Conservation (phyloP, 306 rosid genomes). For the Quercus parvula region DNA sequence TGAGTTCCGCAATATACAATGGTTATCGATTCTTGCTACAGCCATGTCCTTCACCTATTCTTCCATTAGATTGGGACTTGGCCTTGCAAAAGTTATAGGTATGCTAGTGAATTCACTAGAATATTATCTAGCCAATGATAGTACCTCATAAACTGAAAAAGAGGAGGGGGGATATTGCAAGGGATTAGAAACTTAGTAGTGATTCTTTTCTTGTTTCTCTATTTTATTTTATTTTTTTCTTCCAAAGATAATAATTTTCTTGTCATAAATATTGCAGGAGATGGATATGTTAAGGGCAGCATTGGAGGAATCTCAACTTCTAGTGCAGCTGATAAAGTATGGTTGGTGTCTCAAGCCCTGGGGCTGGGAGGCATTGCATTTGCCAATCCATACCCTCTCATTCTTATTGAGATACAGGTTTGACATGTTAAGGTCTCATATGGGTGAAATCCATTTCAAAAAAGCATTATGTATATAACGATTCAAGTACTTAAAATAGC, state of each 20-base stretch:
- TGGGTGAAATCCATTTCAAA: neutral
- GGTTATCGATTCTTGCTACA: constrained; percentile 79
- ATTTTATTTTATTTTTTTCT: constrained; percentile 65
- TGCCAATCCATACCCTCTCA: constrained; percentile 78
- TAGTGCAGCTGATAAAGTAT: constrained; percentile 41
- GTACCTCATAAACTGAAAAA: too few relatives aligned
- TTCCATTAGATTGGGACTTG: constrained; percentile 61
- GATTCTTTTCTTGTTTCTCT: constrained; percentile 45
- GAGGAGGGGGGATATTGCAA: too few relatives aligned
- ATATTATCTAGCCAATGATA: too few relatives aligned
- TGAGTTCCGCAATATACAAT: constrained; percentile 59
- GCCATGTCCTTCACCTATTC: constrained; percentile 73
- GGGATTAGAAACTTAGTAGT: too few relatives aligned
- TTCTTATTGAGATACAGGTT: constrained; percentile 88
- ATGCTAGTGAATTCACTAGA: neutral
- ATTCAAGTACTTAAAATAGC: too few relatives aligned
- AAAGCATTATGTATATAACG: neutral
- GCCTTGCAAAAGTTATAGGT: constrained; percentile 35
- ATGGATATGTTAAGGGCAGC: constrained; percentile 56
- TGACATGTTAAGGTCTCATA: neutral
- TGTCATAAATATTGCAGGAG: constrained; percentile 43
- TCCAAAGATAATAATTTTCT: constrained; percentile 21
- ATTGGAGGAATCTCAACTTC: constrained; percentile 41
- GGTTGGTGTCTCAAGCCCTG: constrained; percentile 72
- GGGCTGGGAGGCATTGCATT: constrained; percentile 83